A percentile compares a stretch with the other conserved stretches of the same genome.
These are phyloP conservation scores for Phytopythium montanum DNA, from an alignment of 352 stramenopile species.

Conservation along the genomic window DNA sequence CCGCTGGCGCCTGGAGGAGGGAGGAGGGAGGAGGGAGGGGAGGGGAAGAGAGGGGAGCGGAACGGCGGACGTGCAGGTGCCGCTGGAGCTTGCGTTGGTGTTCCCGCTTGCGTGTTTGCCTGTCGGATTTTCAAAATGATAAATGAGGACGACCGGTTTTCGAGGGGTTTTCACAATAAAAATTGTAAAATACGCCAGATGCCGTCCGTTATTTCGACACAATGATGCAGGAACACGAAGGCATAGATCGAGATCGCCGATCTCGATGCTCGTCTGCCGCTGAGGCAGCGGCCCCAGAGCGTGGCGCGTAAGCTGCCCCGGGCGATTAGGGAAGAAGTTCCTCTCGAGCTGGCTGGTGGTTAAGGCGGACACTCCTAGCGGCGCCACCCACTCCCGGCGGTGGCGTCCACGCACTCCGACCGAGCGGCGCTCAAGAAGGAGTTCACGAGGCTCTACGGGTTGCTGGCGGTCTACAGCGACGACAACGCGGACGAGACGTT, in stretches of 20 bases:
- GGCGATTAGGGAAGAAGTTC: constrained; percentile 70
- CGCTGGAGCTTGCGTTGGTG: too few species aligned
- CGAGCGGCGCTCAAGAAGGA: constrained; percentile 30
- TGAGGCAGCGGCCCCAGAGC: too few species aligned
- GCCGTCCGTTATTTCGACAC: too few species aligned
- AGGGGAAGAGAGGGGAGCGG: neutral
- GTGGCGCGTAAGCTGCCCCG: constrained; percentile 55
- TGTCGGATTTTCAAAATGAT: too few species aligned
- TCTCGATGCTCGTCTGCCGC: too few species aligned
- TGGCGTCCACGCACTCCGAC: constrained; percentile 29
- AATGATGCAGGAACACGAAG: too few species aligned
- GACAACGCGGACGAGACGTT: constrained; percentile 2
- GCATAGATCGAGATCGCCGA: too few species aligned
- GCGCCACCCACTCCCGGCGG: constrained; percentile 27
- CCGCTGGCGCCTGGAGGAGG: neutral
- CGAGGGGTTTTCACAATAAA: too few species aligned
- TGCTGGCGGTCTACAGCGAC: constrained; percentile 33
- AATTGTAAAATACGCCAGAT: too few species aligned
- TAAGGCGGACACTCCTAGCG: constrained; percentile 18
- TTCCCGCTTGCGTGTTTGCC: too few species aligned
- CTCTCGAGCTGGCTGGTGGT: constrained; percentile 47
- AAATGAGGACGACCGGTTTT: too few species aligned
- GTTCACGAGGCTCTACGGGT: constrained; percentile 38
- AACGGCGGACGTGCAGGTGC: too few species aligned
- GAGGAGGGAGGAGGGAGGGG: neutral